Evolutionary conservation across 129 eudicot genomes (phyloP).

Genomic region (Erigeron canadensis): DNA sequence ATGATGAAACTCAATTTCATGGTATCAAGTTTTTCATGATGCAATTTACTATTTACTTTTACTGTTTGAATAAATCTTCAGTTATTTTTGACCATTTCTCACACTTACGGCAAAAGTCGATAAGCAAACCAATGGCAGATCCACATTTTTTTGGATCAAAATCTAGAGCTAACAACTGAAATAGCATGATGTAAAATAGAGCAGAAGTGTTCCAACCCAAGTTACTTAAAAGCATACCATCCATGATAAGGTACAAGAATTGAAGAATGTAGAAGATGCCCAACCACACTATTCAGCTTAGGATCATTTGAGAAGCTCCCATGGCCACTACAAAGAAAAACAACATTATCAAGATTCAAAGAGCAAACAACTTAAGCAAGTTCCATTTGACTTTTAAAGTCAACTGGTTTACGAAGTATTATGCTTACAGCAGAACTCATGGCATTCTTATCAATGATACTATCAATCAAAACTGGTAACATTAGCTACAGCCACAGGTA

Average conservation of each 20-base stretch:
- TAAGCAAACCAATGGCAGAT: not conserved
- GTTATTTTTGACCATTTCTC: slow-evolving; percentile 11
- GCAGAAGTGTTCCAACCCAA: slow-evolving; percentile 22
- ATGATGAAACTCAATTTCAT: not conserved
- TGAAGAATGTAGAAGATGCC: slow-evolving; percentile 66
- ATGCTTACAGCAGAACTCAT: not conserved
- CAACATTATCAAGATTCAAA: slow-evolving; percentile 21
- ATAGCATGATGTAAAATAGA: slow-evolving; percentile 7
- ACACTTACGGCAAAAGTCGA: slow-evolving; percentile 4
- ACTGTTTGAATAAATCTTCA: not conserved
- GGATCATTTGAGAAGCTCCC: slow-evolving; percentile 57
- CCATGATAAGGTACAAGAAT: slow-evolving; percentile 72
- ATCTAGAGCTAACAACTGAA: slow-evolving; percentile 1
- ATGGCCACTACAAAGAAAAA: slow-evolving; percentile 48
- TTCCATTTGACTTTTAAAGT: slow-evolving; percentile 6
- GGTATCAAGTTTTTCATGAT: not conserved
- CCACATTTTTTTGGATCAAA: not conserved
- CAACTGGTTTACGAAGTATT: not conserved
- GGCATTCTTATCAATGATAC: not conserved
- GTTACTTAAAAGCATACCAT: slow-evolving; percentile 44
- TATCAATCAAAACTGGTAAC: not conserved
- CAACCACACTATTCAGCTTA: slow-evolving; percentile 63
- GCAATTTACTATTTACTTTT: not conserved
- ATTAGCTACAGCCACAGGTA: not conserved
- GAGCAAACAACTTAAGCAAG: not conserved